These are phyloP conservation scores for Spizellomyces sp. DNA, from an alignment of 192 early-diverging fungal genomes.

Conservation along the genomic window DNA sequence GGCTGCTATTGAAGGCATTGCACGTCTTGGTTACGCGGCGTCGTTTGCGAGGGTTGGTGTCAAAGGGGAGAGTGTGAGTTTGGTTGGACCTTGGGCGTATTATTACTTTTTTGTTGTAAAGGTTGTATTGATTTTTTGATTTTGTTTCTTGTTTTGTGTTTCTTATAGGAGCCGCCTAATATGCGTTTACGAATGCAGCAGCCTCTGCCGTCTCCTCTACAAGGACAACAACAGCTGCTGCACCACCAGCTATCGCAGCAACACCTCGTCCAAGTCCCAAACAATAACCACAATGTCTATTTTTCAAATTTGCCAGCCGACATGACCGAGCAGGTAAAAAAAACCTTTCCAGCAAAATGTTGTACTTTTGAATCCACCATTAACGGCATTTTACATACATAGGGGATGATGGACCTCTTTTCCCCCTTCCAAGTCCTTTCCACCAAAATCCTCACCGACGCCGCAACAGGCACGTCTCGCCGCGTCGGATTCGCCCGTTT, in stretches of 20 bases:
- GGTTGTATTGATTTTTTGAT: too few species aligned
- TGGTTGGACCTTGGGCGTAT: too few species aligned
- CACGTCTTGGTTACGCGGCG: slow-evolving; percentile 65
- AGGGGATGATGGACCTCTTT: slow-evolving; percentile 68
- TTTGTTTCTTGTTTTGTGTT: too few species aligned
- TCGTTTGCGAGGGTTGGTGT: slow-evolving; percentile 68
- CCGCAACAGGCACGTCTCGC: slow-evolving; percentile 61
- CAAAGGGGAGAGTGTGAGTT: slow-evolving; percentile 22
- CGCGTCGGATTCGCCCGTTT: slow-evolving; percentile 85
- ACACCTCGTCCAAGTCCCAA: slow-evolving; percentile 64
- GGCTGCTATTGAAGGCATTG: slow-evolving; percentile 70
- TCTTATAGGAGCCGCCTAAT: too few species aligned
- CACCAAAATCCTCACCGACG: slow-evolving; percentile 74
- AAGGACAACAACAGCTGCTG: too few species aligned
- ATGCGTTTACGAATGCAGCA: too few species aligned
- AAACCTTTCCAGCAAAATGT: too few species aligned
- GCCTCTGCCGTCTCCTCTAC: too few species aligned
- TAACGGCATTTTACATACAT: too few species aligned
- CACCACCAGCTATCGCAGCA: neutral
- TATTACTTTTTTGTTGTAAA: neutral
- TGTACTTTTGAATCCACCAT: too few species aligned
- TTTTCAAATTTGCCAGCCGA: slow-evolving; percentile 79
- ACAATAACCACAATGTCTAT: slow-evolving; percentile 74
- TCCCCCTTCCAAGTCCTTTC: slow-evolving; percentile 68
- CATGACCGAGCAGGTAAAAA: slow-evolving; percentile 69